phyloP scores from a whole-genome alignment of 306 rosid genomes.

The Sophora flavescens region DNA sequence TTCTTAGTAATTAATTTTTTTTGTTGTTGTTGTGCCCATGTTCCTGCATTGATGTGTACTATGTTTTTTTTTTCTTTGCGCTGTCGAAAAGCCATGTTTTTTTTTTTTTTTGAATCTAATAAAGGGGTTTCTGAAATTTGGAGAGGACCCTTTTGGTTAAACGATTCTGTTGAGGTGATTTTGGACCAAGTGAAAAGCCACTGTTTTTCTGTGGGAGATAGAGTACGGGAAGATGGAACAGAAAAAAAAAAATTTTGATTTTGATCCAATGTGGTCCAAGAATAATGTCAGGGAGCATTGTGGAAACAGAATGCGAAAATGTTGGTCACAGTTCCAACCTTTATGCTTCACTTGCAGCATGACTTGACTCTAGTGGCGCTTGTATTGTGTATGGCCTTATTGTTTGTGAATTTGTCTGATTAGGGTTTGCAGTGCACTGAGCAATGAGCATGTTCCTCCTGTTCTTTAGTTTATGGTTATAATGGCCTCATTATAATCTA shows the following conservation, averaged over 20 bases:
- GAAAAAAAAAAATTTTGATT: not conserved
- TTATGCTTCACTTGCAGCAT: conserved; percentile 47
- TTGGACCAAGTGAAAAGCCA: conserved; percentile 27
- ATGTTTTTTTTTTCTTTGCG: not conserved
- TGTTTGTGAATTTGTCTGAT: conserved; percentile 43
- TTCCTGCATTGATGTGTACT: not conserved
- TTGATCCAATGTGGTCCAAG: conserved; percentile 49
- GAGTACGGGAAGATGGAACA: conserved; percentile 37
- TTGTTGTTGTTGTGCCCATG: not conserved
- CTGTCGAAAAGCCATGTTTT: not conserved
- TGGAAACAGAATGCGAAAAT: conserved; percentile 14
- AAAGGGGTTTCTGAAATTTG: not conserved
- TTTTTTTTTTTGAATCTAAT: no score
- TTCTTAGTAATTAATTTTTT: not conserved
- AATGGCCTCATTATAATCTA: not conserved
- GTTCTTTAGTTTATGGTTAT: conserved; percentile 18
- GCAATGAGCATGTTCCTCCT: conserved; percentile 29
- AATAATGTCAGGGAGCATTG: conserved; percentile 47
- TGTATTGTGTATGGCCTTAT: conserved; percentile 7
- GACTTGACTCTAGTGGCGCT: conserved; percentile 56
- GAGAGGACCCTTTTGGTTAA: not conserved
- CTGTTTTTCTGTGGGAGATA: conserved; percentile 34
- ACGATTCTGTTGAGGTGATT: conserved; percentile 26
- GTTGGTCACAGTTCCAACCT: conserved; percentile 37
- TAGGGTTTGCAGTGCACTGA: conserved; percentile 30